Base-by-base conservation (phyloP, 441 rosid species). In the Corymbia citriodora region DNA sequence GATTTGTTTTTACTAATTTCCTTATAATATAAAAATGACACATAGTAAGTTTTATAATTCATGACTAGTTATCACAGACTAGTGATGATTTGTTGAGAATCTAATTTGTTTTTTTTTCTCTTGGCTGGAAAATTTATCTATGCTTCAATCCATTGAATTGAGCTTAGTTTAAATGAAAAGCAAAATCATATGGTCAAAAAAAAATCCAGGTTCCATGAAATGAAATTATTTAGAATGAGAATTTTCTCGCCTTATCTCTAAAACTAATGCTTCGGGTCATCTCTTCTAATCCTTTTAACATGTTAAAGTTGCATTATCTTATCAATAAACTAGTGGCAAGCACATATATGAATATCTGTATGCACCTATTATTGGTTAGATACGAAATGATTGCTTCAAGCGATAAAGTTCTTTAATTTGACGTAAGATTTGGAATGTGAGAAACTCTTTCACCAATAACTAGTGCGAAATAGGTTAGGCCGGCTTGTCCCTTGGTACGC, bases 11-110 rank as follows among this genome's bases (percentile, higher is more conserved):
- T 55, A 25, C 10, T 55, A 18, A 19, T 55, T 21, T 55, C 21
- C 5, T 55, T 55, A 55, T 55, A 21, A 21, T 36, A 36, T 36
- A 55, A 55, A 55, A 25, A 21, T 55, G 61, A 9, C 11, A 55
- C 61, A 55, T 21, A 21, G 61, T 9, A 57, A 57, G 10, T 11
- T 57, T 25, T 1, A 57, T 23, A 2, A 23, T 57, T 57, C 4
- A 57, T 0, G 29, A 23, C 13, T 21, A 0, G 29, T 27, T 23
- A 57, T 57, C 9, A 2, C 4, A 14, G 27, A 57, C 0, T 1
- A 57, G 63, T 0, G 63, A 23, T 57, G 29, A 57, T 23, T 57
- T 57, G 4, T 23, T 57, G 6, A 57, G 63, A 57, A 11, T 23
- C 10, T 57, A 57, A 57, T 57, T 23, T 0, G 1, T 11, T 4